Evolutionary conservation across 2,329 filamentous ascomycete species (phyloP).

Genomic region (Trichoderma breve): DNA sequence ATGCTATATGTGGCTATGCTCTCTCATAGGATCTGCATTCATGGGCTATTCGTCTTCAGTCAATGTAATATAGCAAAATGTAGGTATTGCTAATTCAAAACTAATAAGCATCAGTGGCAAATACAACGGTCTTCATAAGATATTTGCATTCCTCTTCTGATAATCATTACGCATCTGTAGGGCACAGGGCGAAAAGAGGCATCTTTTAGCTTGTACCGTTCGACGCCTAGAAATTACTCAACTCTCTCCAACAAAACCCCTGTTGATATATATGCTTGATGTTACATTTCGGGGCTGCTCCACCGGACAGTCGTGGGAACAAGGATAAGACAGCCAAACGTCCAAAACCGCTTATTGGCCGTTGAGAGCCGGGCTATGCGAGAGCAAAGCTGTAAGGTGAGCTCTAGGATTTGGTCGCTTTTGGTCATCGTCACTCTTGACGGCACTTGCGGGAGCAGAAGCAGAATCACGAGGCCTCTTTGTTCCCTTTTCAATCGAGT

Average conservation of each 20-base stretch:
- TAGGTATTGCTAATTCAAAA: not conserved
- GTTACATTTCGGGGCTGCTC: not conserved
- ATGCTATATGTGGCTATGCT: not conserved
- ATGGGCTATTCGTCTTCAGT: not conserved
- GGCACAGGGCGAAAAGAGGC: not conserved
- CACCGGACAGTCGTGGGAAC: not conserved
- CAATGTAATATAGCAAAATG: not conserved
- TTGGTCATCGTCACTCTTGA: conserved; percentile 49
- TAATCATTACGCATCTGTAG: not conserved
- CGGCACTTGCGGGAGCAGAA: conserved; percentile 43
- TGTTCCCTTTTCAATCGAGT: conserved; percentile 34
- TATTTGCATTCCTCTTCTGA: not conserved
- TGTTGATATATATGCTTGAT: not conserved
- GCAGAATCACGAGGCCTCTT: conserved; percentile 50
- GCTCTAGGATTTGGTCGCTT: conserved; percentile 31
- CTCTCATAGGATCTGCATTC: not conserved
- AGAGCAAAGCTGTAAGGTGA: conserved; percentile 26
- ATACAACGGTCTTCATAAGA: not conserved
- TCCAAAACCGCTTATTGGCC: not conserved
- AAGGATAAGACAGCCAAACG: not conserved
- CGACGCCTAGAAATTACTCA: not conserved
- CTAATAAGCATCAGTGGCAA: not conserved
- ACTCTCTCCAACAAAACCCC: not conserved
- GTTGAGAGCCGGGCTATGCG: conserved; percentile 1
- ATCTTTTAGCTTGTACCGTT: not conserved